Evolutionary conservation across 2,329 filamentous ascomycete genomes (phyloP).

Genomic region (Curvularia verruculosa): DNA sequence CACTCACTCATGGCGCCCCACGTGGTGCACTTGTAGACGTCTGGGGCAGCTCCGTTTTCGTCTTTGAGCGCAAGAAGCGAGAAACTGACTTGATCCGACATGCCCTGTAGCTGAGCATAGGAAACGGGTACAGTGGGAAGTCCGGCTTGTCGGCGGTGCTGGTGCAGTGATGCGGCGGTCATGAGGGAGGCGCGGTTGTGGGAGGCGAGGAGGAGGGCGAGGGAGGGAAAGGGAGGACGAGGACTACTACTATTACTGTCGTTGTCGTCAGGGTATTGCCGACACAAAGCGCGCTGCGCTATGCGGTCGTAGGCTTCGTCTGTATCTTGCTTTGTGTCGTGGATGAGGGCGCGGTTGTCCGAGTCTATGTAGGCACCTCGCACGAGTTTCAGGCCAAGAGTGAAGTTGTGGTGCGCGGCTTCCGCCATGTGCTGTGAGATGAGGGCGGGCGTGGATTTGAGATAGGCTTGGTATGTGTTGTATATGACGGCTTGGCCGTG

Average conservation of each 20-base stretch:
- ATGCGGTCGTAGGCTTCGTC: constrained; percentile 70
- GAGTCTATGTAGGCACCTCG: constrained; percentile 63
- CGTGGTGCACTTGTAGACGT: constrained; percentile 62
- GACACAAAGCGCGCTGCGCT: constrained; percentile 60
- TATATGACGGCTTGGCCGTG: constrained; percentile 66
- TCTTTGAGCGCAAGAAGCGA: constrained; percentile 39
- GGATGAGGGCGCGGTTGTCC: constrained; percentile 58
- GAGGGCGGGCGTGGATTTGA: constrained; percentile 55
- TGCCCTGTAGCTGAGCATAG: constrained; percentile 87
- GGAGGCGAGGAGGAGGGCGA: constrained; percentile 74
- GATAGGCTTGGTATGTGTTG: constrained; percentile 65
- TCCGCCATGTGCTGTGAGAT: constrained; percentile 54
- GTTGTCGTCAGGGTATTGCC: too few species aligned
- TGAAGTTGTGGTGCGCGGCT: constrained; percentile 57
- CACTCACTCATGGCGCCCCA: constrained; percentile 72
- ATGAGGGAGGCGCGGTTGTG: constrained; percentile 80
- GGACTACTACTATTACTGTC: too few species aligned
- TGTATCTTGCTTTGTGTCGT: constrained; percentile 61
- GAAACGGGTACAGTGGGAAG: constrained; percentile 57
- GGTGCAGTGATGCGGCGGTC: constrained; percentile 56
- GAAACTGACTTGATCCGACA: constrained; percentile 89
- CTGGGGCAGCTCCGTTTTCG: constrained; percentile 54
- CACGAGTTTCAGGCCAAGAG: constrained; percentile 63
- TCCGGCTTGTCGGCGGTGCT: constrained; percentile 43
- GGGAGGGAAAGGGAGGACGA: constrained; percentile 50